Evolutionary conservation across 1,139 yeast species (phyloP).

Genomic region (Yamadazyma dendronema): DNA sequence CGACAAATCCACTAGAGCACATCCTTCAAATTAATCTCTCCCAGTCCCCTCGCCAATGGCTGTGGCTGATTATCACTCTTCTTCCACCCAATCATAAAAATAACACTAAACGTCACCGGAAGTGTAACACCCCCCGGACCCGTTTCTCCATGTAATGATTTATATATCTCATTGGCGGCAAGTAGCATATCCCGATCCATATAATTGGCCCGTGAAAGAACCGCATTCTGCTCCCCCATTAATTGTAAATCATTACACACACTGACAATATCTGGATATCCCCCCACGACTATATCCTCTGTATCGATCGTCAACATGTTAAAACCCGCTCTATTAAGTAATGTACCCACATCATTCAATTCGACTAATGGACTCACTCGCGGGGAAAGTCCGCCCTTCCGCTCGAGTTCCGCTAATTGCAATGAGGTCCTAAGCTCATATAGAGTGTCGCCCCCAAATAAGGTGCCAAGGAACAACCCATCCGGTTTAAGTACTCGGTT

Average conservation of each 20-base stretch:
- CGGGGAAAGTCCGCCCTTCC: slow-evolving; percentile 78
- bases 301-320: slow-evolving; percentile 80
- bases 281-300: slow-evolving; percentile 75
- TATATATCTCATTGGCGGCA: slow-evolving; percentile 77
- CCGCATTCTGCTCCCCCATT: slow-evolving; percentile 86
- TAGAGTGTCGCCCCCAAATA: slow-evolving; percentile 82
- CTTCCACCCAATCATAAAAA: slow-evolving; percentile 90
- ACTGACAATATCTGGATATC: slow-evolving; percentile 72
- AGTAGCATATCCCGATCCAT: slow-evolving; percentile 65
- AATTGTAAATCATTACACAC: slow-evolving; percentile 69
- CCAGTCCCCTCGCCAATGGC: slow-evolving; percentile 73
- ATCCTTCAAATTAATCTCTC: slow-evolving; percentile 65
- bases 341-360: slow-evolving; percentile 70
- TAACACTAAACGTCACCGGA: slow-evolving; percentile 69
- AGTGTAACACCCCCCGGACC: slow-evolving; percentile 44
- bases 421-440: slow-evolving; percentile 77
- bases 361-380: slow-evolving; percentile 80
- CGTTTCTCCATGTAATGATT: slow-evolving; percentile 66
- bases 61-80: slow-evolving; percentile 66
- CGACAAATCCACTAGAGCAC: slow-evolving; percentile 29
- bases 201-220: slow-evolving; percentile 51
- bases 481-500: slow-evolving; percentile 71
- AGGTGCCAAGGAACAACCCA: slow-evolving; percentile 79
- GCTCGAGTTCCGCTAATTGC: slow-evolving; percentile 79
- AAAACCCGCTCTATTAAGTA: slow-evolving; percentile 74